A percentile compares a stretch with the other conserved stretches of the same genome.
These are phyloP conservation scores for Clathrospora elynae DNA, from an alignment of 2,329 filamentous ascomycete species.

Conservation along the genomic window DNA sequence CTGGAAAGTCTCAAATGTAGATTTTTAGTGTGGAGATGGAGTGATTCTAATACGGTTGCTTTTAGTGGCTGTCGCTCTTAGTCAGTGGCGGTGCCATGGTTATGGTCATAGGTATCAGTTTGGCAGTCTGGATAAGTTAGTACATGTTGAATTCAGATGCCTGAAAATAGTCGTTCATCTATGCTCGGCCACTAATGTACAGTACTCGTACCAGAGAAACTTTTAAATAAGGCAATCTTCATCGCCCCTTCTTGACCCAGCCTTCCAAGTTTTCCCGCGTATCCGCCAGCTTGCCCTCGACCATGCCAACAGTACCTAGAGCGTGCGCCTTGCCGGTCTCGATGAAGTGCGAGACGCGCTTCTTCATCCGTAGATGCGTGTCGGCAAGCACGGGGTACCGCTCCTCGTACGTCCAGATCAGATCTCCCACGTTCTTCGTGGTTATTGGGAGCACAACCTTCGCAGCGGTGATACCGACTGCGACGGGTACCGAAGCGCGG, in stretches of 20 bases:
- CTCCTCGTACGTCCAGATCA: slow-evolving; percentile 93
- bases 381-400: slow-evolving; percentile 81
- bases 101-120: background rate
- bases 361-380: slow-evolving; percentile 73
- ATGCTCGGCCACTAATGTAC: slow-evolving; percentile 22
- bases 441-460: slow-evolving; percentile 87
- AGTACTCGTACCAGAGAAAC: slow-evolving; percentile 19
- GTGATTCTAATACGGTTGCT: too few relatives aligned
- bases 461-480: slow-evolving; percentile 80
- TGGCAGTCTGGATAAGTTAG: background rate
- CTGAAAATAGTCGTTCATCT: slow-evolving; percentile 5
- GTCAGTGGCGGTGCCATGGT: too few relatives aligned
- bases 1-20: too few relatives aligned
- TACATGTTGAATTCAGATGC: slow-evolving; percentile 10
- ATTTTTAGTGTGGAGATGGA: too few relatives aligned
- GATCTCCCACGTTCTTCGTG: slow-evolving; percentile 82
- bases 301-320: slow-evolving; percentile 70
- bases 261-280: slow-evolving; percentile 79
- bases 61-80: too few relatives aligned
- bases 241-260: slow-evolving; percentile 91
- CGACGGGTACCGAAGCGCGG: slow-evolving; percentile 74
- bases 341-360: slow-evolving; percentile 71
- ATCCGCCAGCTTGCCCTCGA: slow-evolving; percentile 79
- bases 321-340: slow-evolving; percentile 76
- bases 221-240: slow-evolving; percentile 36